Percentiles rank a stretch among this genome's conserved stretches.
Conservation (phyloP, 106 monocot species). For the Dendrobium officinale region DNA sequence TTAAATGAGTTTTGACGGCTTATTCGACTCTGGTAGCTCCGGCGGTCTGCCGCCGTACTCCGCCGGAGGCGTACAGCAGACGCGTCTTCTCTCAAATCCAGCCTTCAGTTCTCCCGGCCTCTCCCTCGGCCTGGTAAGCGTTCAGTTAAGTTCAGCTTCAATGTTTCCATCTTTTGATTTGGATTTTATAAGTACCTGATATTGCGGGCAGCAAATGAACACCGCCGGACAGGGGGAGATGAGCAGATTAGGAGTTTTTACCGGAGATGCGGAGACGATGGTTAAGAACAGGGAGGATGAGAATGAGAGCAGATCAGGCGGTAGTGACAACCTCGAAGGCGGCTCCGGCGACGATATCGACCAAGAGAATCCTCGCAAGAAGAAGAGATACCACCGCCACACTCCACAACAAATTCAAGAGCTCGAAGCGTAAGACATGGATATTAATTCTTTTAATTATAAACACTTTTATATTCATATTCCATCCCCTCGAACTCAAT, state of each 20-base stretch:
- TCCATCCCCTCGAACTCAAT: not conserved
- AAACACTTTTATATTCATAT: not conserved
- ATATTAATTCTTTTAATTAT: not conserved
- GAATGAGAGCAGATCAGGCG: conserved; percentile 44
- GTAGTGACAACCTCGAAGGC: conserved; percentile 39
- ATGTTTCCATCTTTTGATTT: not conserved
- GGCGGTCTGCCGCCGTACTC: conserved; percentile 2
- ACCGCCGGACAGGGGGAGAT: not conserved
- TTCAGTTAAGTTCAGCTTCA: not conserved
- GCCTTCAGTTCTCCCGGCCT: conserved; percentile 40
- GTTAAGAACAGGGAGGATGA: conserved; percentile 10
- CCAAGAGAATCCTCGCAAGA: conserved; percentile 32
- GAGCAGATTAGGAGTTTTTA: not conserved
- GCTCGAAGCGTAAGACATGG: conserved; percentile 39
- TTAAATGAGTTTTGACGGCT: conserved; percentile 64
- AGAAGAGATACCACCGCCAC: conserved; percentile 56
- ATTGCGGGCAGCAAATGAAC: not conserved
- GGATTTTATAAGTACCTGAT: not conserved
- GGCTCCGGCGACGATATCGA: conserved; percentile 40
- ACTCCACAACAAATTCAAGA: conserved; percentile 56
- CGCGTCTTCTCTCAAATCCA: conserved; percentile 20
- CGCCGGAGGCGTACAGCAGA: conserved; percentile 13
- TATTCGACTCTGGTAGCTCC: conserved; percentile 36
- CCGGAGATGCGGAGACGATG: not conserved
- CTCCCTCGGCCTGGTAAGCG: conserved; percentile 71